Percentiles rank a stretch among this genome's conserved stretches.
Evolutionary conservation across 2,329 filamentous ascomycete genomes (phyloP).

Genomic region (Stylonectria norvegica): DNA sequence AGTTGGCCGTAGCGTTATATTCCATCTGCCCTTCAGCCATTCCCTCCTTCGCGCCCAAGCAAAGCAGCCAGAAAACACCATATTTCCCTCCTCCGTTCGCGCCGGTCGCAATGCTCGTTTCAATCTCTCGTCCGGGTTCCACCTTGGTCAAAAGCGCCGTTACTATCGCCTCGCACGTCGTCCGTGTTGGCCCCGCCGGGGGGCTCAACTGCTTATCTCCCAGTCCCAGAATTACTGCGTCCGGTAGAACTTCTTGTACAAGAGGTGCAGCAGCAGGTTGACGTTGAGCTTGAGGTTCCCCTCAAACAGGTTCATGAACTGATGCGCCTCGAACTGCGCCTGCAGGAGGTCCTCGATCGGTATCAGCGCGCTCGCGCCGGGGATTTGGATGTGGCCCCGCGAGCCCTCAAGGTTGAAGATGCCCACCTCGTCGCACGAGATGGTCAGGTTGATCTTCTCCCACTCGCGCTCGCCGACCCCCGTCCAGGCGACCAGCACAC

Average conservation of each 20-base stretch:
- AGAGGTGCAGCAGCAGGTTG: constrained; percentile 90
- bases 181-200: too few relatives aligned
- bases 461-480: constrained; percentile 80
- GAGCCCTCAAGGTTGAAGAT: constrained; percentile 90
- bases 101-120: constrained; percentile 25
- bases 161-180: too few relatives aligned
- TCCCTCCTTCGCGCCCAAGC: constrained; percentile 13
- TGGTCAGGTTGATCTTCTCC: constrained; percentile 90
- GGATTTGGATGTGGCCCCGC: constrained; percentile 90
- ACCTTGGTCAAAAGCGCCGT: too few relatives aligned
- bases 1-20: constrained; percentile 6
- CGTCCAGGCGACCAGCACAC: constrained; percentile 87
- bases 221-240: too few relatives aligned
- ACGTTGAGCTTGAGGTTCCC: constrained; percentile 85
- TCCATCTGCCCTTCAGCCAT: constrained; percentile 19
- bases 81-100: constrained; percentile 15
- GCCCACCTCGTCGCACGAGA: constrained; percentile 89
- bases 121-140: constrained; percentile 12
- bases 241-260: constrained; percentile 98
- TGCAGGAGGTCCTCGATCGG: constrained; percentile 91
- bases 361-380: constrained; percentile 83
- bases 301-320: constrained; percentile 94
- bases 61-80: constrained; percentile 26
- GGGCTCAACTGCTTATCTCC: too few relatives aligned
- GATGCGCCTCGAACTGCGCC: constrained; percentile 94